Percentiles rank a stretch among this genome's conserved stretches.
Conservation (phyloP, 2,329 filamentous ascomycete species). For the Aspergillus sp. region DNA sequence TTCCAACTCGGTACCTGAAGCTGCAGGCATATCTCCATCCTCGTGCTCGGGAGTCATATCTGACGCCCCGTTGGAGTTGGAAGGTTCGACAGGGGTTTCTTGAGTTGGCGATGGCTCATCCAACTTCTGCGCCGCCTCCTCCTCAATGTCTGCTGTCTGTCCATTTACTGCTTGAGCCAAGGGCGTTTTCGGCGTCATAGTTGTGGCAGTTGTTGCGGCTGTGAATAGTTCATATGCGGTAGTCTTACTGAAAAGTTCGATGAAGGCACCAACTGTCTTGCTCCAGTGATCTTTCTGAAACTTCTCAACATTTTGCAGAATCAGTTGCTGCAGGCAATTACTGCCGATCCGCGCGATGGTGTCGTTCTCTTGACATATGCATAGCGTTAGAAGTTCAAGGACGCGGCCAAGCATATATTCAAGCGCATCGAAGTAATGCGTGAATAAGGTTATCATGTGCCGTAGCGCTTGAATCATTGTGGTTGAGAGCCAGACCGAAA, state of each 20-base stretch:
- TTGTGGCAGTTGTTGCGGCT: constrained; percentile 61
- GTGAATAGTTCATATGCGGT: constrained; percentile 96
- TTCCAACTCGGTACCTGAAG: constrained; percentile 61
- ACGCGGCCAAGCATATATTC: constrained; percentile 99
- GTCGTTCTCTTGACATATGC: constrained; percentile 98
- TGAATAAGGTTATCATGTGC: constrained; percentile 98
- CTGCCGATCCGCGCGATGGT: constrained; percentile 97
- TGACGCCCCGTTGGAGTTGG: constrained; percentile 31
- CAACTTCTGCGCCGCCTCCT: constrained; percentile 25
- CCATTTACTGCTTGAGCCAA: constrained; percentile 33
- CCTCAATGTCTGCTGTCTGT: constrained; percentile 25
- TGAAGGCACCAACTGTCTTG: constrained; percentile 93
- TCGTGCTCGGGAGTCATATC: constrained; percentile 32
- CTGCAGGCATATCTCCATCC: constrained; percentile 32
- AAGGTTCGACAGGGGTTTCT: constrained; percentile 23
- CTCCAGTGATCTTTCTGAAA: constrained; percentile 86
- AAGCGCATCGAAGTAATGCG: constrained; percentile 93
- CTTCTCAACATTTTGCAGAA: constrained; percentile 93
- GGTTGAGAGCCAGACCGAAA: constrained; percentile 97
- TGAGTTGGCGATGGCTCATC: constrained; percentile 21
- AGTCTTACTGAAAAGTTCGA: constrained; percentile 90
- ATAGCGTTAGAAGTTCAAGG: constrained; percentile 86
- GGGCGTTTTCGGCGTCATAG: constrained; percentile 39
- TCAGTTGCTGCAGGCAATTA: constrained; percentile 95
- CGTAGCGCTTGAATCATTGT: constrained; percentile 98